A percentile compares a stretch with the other conserved stretches of the same genome.
Conservation (phyloP, 805 yeast genomes). For the Cyberlindnera sargentensis region DNA sequence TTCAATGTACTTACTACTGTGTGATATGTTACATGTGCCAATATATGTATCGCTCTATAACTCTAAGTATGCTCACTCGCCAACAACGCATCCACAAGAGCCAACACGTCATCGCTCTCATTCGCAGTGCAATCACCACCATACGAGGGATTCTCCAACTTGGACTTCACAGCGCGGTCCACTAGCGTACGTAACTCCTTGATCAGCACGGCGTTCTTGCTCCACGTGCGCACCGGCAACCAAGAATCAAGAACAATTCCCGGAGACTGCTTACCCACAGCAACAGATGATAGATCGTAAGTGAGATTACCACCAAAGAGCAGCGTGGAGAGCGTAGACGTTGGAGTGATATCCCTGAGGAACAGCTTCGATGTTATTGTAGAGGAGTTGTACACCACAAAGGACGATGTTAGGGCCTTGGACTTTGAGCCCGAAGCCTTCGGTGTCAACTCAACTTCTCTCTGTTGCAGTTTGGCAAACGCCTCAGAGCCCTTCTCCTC, state of each 20-base stretch:
- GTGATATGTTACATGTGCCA: not conserved
- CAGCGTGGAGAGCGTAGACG: slow-evolving; percentile 62
- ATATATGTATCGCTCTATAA: not conserved
- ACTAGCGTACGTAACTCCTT: slow-evolving; percentile 60
- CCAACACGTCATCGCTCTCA: slow-evolving; percentile 30
- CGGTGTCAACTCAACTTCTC: slow-evolving; percentile 35
- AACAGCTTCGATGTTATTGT: slow-evolving; percentile 61
- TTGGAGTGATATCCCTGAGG: slow-evolving; percentile 74
- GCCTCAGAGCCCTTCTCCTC: slow-evolving; percentile 37
- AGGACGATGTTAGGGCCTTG: slow-evolving; percentile 28
- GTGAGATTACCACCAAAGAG: slow-evolving; percentile 72
- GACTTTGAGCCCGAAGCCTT: slow-evolving; percentile 18
- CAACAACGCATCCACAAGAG: slow-evolving; percentile 29
- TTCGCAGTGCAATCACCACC: slow-evolving; percentile 10
- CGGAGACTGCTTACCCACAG: slow-evolving; percentile 52
- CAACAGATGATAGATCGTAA: slow-evolving; percentile 42
- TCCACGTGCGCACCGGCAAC: slow-evolving; percentile 90
- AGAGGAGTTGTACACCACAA: slow-evolving; percentile 55
- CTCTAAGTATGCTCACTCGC: slow-evolving; percentile 9
- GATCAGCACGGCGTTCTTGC: slow-evolving; percentile 82
- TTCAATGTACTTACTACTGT: too few species aligned
- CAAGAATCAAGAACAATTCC: slow-evolving; percentile 85
- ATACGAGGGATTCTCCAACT: slow-evolving; percentile 45
- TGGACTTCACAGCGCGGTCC: slow-evolving; percentile 59
- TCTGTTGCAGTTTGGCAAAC: slow-evolving; percentile 22